A percentile compares a stretch with the other conserved stretches of the same genome.
Conservation (phyloP, 2,329 filamentous ascomycete genomes). For the Mycosphaerelloides madeirae region DNA sequence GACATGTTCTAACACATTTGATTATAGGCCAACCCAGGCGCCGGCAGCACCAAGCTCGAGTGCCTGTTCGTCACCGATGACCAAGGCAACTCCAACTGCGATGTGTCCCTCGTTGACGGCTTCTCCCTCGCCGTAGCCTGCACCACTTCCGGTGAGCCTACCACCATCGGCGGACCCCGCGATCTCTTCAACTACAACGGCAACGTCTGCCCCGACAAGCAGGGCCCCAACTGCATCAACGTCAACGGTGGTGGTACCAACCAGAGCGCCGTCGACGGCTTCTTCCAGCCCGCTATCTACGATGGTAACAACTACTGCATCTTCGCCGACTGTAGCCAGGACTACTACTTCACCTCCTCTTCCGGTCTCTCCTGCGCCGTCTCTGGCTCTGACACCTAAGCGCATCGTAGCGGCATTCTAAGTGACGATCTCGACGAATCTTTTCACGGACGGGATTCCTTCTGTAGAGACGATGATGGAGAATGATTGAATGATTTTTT, state of each 20-base stretch:
- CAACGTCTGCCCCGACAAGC: neutral
- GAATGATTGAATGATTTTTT: too few species aligned
- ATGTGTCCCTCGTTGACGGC: neutral
- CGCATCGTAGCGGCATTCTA: too few species aligned
- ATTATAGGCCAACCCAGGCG: neutral
- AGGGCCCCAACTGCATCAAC: neutral
- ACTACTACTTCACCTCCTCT: neutral
- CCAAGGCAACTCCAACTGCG: neutral
- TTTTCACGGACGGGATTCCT: too few species aligned
- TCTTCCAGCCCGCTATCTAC: neutral
- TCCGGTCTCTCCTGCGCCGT: neutral
- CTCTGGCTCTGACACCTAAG: too few species aligned
- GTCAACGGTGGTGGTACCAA: neutral
- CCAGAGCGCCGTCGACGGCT: neutral
- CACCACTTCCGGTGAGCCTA: neutral
- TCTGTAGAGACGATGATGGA: too few species aligned
- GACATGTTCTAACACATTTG: neutral
- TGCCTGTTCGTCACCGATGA: neutral
- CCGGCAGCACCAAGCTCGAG: conserved; percentile 1
- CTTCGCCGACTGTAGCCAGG: neutral
- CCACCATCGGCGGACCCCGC: neutral
- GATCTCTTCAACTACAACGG: neutral
- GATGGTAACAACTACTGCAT: neutral
- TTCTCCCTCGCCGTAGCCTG: neutral
- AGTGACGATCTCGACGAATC: too few species aligned